These are phyloP conservation scores for Naganishia randhawae DNA, from an alignment of 768 basidiomycete species.

Conservation along the genomic window DNA sequence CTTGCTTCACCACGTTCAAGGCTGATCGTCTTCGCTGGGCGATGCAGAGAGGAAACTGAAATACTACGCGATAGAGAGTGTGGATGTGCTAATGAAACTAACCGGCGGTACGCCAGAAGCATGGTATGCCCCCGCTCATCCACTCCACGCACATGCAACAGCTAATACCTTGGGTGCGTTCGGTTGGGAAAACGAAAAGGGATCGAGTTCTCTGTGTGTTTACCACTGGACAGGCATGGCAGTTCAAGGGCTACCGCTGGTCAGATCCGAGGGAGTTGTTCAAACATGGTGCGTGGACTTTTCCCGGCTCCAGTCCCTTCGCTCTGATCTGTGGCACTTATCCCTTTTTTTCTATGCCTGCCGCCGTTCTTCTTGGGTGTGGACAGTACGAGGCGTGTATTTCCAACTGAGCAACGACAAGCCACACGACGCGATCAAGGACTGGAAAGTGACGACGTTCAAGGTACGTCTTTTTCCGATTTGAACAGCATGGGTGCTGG, in stretches of 20 bases:
- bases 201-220: conserved; percentile 95
- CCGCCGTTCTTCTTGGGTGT: too few species aligned
- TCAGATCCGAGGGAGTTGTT: conserved; percentile 85
- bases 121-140: conserved; percentile 57
- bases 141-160: not conserved
- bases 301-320: too few species aligned
- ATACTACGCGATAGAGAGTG: conserved; percentile 86
- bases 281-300: conserved; percentile 68
- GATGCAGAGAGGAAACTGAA: conserved; percentile 52
- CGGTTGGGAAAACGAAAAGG: conserved; percentile 41
- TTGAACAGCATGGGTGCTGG: not conserved
- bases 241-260: conserved; percentile 97
- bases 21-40: not conserved
- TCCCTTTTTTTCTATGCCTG: too few species aligned
- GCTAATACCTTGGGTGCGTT: not conserved
- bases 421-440: conserved; percentile 78
- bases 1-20: too few species aligned
- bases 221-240: conserved; percentile 98
- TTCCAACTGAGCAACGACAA: conserved; percentile 93
- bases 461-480: conserved; percentile 58
- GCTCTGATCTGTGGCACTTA: too few species aligned
- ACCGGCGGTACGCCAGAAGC: conserved; percentile 60
- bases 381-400: conserved; percentile 94
- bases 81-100: conserved; percentile 88
- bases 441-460: conserved; percentile 95